A percentile compares a stretch with the other conserved stretches of the same genome.
Evolutionary conservation across 2,329 filamentous ascomycete species (phyloP).

Genomic region (Blastomyces parvus): DNA sequence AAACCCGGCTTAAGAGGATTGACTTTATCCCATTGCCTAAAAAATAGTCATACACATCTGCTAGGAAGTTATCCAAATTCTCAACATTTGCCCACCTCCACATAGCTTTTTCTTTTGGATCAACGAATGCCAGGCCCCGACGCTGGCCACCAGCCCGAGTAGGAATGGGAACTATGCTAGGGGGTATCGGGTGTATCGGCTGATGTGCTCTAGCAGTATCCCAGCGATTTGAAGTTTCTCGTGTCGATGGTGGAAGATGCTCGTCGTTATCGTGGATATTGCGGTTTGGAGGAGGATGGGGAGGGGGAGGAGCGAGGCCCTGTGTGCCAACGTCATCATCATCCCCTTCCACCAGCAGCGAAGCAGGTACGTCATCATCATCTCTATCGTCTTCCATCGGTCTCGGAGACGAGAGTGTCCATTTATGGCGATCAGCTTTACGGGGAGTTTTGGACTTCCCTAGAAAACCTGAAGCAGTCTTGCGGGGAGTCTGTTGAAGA

Average conservation of each 20-base stretch:
- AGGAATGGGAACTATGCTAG: background rate
- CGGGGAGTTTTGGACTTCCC: constrained; percentile 12
- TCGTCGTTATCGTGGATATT: constrained; percentile 16
- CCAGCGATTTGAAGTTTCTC: constrained; percentile 40
- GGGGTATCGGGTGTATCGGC: constrained; percentile 20
- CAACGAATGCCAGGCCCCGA: constrained; percentile 34
- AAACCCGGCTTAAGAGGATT: constrained; percentile 60
- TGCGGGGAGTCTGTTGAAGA: constrained; percentile 25
- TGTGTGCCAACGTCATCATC: constrained; percentile 30
- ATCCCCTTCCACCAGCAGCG: constrained; percentile 49
- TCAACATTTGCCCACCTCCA: constrained; percentile 90
- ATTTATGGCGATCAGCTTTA: constrained; percentile 17
- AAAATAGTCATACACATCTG: constrained; percentile 79
- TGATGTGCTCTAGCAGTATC: constrained; percentile 40
- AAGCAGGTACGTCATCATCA: constrained; percentile 48
- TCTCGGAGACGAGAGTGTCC: constrained; percentile 25
- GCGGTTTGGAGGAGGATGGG: constrained; percentile 14
- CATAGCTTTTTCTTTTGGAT: constrained; percentile 67
- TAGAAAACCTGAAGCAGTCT: constrained; percentile 14
- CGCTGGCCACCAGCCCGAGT: background rate
- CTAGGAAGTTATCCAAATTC: constrained; percentile 79
- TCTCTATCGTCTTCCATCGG: constrained; percentile 18
- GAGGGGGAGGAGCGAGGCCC: constrained; percentile 33
- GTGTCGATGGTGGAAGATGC: constrained; percentile 33
- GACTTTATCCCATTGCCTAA: constrained; percentile 75